Evolutionary conservation across 2,329 filamentous ascomycete genomes (phyloP), one percentile per base, ranked within the genome.

Genomic region (Chrysoporthe austroafricana): DNA sequence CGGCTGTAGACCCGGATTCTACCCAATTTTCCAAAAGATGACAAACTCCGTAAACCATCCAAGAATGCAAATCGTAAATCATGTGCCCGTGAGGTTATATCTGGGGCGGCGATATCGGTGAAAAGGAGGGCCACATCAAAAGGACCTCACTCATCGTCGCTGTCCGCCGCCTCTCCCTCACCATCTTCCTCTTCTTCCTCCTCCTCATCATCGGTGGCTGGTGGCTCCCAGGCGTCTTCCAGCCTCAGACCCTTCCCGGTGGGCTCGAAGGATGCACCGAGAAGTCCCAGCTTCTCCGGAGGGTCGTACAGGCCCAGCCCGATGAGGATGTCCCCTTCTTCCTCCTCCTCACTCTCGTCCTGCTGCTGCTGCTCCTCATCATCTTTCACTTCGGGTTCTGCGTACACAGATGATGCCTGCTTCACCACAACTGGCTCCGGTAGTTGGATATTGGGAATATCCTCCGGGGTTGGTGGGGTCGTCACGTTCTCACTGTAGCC

Each of bases 241-340:
- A 96, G 81, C 76, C 94, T 95, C 72, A 95, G 80, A 0, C 92
- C 91, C 77, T 93, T 92, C 67, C 91, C 91, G 21, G 81, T 83
- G 3, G 85, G 80, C 70, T 84, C 83, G 71, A 82, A 83, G 1
- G 81, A 76, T 8, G 85, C 79, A 34, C 85, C 85, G 59, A 89
- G 77, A 21, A 91, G 76, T 32, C 68, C 58, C 34, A 54, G 77
- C 73, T 86, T 85, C 66, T 89, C 90, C 0, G 91, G 91, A 4
- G 86, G 81, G 73, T 93, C 92, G 77, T 96, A 96, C 0, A 96
- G 85, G 0, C 92, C 92, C 86, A 96, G 90, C 26, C 92, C 92
- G n/a, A 94, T 85, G 1, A 95, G 83, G 69, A 93, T 90, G 73
- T 94, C 91, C 48, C 88, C 90, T 16, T 85, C 81, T 36, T 83